These are phyloP conservation scores for Xylaria multiplex DNA, from an alignment of 2,329 filamentous ascomycete species.

Conservation along the genomic window DNA sequence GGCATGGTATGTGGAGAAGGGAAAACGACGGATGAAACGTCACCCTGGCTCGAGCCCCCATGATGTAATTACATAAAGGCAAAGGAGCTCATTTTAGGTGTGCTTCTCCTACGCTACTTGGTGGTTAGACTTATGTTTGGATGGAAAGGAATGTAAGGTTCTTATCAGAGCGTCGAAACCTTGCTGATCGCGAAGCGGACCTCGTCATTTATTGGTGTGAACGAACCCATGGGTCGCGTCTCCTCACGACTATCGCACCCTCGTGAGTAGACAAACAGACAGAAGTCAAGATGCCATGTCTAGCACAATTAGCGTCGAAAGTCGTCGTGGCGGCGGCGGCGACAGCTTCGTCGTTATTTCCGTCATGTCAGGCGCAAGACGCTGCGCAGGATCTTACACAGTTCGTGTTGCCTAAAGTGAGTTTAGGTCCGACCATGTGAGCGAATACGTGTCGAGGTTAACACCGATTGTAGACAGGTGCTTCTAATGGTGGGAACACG, in stretches of 20 bases:
- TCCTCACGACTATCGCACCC: neutral
- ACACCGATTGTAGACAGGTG: conserved; percentile 53
- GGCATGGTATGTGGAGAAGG: neutral
- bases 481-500: conserved; percentile 58
- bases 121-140: neutral
- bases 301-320: neutral
- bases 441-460: neutral
- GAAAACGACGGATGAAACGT: conserved; percentile 27
- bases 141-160: conserved; percentile 1
- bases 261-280: neutral
- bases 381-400: conserved; percentile 31
- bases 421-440: neutral
- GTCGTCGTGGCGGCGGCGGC: neutral
- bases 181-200: conserved; percentile 13
- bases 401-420: conserved; percentile 33
- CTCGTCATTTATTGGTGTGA: conserved; percentile 2
- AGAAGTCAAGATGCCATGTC: conserved; percentile 16
- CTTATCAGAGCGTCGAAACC: neutral
- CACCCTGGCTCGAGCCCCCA: neutral
- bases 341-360: neutral
- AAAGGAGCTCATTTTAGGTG: neutral
- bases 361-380: conserved; percentile 23
- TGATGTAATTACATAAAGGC: conserved; percentile 2
- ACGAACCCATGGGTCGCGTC: neutral
- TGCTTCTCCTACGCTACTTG: neutral